phyloP scores from a whole-genome alignment of 2,329 filamentous ascomycete species.

The Neoarthrinium moseri region DNA sequence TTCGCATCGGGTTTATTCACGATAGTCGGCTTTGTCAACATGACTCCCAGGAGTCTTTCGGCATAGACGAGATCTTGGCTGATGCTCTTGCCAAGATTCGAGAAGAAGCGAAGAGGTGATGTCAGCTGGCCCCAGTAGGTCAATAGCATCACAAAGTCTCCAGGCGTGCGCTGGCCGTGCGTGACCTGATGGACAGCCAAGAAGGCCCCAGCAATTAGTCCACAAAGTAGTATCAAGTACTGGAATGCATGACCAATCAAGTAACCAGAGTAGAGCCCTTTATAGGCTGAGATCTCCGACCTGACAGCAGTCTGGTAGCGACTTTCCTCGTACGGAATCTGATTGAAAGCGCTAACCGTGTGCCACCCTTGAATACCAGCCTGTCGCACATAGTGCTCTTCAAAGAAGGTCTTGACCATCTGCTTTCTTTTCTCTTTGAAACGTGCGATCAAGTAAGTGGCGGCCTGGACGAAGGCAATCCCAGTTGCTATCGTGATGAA shows the following conservation, averaged over 20 bases:
- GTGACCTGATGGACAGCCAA: conserved; percentile 66
- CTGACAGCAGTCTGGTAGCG: conserved; percentile 52
- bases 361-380: conserved; percentile 59
- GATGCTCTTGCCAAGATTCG: conserved; percentile 53
- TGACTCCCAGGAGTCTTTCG: conserved; percentile 56
- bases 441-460: conserved; percentile 48
- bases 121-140: conserved; percentile 75
- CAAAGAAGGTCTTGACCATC: conserved; percentile 50
- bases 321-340: conserved; percentile 54
- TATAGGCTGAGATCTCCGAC: conserved; percentile 34
- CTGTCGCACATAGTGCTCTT: conserved; percentile 55
- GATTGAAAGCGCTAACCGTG: conserved; percentile 59
- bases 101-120: conserved; percentile 69
- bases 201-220: conserved; percentile 64
- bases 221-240: conserved; percentile 64
- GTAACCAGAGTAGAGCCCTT: conserved; percentile 42
- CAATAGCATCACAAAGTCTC: conserved; percentile 68
- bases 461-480: conserved; percentile 54
- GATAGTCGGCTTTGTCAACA: conserved; percentile 56
- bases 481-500: conserved; percentile 61
- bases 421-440: conserved; percentile 49
- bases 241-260: conserved; percentile 54
- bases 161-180: conserved; percentile 57
- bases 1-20: conserved; percentile 49
- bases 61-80: conserved; percentile 57